These are phyloP conservation scores for Tetracladium setigerum DNA, from an alignment of 495 filamentous ascomycete genomes.

Conservation along the genomic window DNA sequence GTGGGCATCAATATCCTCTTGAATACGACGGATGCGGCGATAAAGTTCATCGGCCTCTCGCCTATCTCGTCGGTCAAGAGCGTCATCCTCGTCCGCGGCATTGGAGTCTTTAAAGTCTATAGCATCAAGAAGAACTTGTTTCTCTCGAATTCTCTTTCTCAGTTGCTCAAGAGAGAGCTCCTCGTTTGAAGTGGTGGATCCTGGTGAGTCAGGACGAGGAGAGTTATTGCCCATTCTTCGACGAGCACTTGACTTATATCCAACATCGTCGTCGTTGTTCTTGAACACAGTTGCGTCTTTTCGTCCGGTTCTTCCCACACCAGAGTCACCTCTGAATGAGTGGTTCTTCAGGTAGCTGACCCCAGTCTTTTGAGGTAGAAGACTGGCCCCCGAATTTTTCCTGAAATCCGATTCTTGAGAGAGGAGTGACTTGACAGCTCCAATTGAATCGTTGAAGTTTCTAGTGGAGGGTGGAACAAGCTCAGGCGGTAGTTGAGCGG, in stretches of 20 bases:
- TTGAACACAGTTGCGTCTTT: conserved; percentile 97
- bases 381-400: conserved; percentile 74
- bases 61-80: conserved; percentile 81
- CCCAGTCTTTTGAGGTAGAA: conserved; percentile 93
- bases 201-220: conserved; percentile 65
- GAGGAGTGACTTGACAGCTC: conserved; percentile 87
- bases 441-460: conserved; percentile 86
- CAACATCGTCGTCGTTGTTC: conserved; percentile 85
- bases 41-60: conserved; percentile 93
- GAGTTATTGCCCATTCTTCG: conserved; percentile 74
- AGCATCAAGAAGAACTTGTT: conserved; percentile 91
- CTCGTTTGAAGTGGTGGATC: conserved; percentile 62
- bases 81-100: conserved; percentile 82
- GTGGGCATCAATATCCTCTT: conserved; percentile 93
- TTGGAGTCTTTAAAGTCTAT: conserved; percentile 96
- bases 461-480: conserved; percentile 94
- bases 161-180: conserved; percentile 83
- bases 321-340: conserved; percentile 64
- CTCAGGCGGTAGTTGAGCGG: conserved; percentile 86
- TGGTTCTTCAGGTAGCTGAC: conserved; percentile 95
- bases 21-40: conserved; percentile 82
- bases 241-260: conserved; percentile 90
- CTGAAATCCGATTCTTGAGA: conserved; percentile 80
- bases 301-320: conserved; percentile 37
- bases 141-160: conserved; percentile 88